Conservation (phyloP, 352 stramenopile genomes). For the Phytophthora hybrid region DNA sequence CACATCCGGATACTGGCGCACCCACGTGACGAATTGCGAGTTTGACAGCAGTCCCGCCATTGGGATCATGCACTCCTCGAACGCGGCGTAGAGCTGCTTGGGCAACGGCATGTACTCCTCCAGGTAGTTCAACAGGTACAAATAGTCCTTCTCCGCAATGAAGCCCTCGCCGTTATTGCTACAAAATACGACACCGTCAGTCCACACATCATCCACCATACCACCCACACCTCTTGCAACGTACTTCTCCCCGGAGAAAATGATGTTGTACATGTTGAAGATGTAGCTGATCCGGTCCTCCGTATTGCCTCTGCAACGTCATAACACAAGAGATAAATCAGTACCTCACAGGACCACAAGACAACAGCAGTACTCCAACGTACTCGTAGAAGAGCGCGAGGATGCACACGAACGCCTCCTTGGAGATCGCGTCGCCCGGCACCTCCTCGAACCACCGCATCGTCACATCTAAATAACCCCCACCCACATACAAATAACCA, state of each 20-base stretch:
- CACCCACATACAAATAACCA: no score
- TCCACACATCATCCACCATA: neutral
- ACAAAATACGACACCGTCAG: conserved; percentile 1
- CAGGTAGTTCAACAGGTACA: conserved; percentile 74
- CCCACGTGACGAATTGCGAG: conserved; percentile 79
- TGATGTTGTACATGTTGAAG: conserved; percentile 88
- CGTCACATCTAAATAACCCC: conserved; percentile 47
- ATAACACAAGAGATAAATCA: conserved; percentile 25
- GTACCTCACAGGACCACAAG: neutral
- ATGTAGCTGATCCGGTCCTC: conserved; percentile 90
- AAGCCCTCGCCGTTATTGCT: conserved; percentile 59
- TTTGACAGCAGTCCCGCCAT: conserved; percentile 63
- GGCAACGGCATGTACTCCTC: conserved; percentile 69
- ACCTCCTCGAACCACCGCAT: conserved; percentile 74
- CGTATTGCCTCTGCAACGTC: conserved; percentile 71
- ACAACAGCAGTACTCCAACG: conserved; percentile 19
- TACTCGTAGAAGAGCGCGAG: conserved; percentile 82
- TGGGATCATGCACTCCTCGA: conserved; percentile 76
- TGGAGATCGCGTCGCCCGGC: conserved; percentile 64
- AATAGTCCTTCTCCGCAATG: conserved; percentile 77
- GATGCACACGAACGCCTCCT: conserved; percentile 80
- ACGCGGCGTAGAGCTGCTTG: conserved; percentile 78
- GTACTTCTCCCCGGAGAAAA: conserved; percentile 74
- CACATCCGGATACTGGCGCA: conserved; percentile 68
- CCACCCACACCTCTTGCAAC: conserved; percentile 14